phyloP scores from a whole-genome alignment of 805 yeast genomes.

The Debaryomyces prosopidis region DNA sequence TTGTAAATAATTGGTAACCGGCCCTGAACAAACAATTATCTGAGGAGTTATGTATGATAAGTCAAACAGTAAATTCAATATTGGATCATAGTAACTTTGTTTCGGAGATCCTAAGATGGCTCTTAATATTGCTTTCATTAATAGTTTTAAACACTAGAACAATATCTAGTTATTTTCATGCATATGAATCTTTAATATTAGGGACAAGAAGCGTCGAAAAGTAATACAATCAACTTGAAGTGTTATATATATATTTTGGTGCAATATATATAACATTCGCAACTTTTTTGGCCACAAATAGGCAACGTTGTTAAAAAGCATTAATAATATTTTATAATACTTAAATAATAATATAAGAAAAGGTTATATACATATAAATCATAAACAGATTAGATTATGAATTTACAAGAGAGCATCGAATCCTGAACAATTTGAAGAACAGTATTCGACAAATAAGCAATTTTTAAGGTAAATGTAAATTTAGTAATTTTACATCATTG shows the following conservation, averaged over 20 bases:
- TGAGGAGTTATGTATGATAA: conserved; percentile 65
- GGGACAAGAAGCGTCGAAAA: too few relatives aligned
- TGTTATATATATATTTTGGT: too few relatives aligned
- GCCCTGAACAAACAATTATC: conserved; percentile 76
- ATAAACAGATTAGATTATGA: not conserved
- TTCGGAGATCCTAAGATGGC: conserved; percentile 15
- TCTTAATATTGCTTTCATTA: conserved; percentile 16
- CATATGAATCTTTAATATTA: too few relatives aligned
- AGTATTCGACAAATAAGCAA: too few relatives aligned
- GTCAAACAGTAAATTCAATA: conserved; percentile 46
- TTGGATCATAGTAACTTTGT: conserved; percentile 13
- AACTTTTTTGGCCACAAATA: too few relatives aligned
- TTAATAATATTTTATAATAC: not conserved
- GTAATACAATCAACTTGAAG: too few relatives aligned
- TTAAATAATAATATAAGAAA: not conserved
- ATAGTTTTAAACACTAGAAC: not conserved
- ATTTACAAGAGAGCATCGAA: not conserved
- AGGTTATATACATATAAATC: not conserved
- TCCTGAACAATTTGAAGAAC: too few relatives aligned
- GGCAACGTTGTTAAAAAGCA: too few relatives aligned
- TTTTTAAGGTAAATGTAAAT: too few relatives aligned
- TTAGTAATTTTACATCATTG: conserved; percentile 4
- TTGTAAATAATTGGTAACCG: conserved; percentile 48
- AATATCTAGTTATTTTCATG: too few relatives aligned
- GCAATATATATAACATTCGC: too few relatives aligned